These are phyloP conservation scores for Gnetum montanum DNA, from an alignment of 75 land plant species.

Conservation along the genomic window DNA sequence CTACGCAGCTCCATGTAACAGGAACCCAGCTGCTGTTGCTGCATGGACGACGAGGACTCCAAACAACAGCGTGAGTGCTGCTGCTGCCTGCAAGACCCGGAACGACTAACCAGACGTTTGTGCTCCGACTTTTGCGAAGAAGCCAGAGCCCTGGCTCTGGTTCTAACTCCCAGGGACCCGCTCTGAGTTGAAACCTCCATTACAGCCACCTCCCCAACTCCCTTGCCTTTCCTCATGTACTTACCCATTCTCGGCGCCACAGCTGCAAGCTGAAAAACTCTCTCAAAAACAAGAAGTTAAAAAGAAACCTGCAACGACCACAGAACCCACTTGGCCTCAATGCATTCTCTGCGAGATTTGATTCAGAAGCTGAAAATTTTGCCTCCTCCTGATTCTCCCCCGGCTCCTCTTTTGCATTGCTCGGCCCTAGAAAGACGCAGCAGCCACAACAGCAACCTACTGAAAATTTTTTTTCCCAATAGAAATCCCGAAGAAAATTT, in stretches of 20 bases:
- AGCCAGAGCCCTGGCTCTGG: constrained; percentile 9
- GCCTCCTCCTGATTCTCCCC: not conserved
- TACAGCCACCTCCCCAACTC: constrained; percentile 19
- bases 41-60: not conserved
- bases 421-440: not conserved
- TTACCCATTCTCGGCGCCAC: constrained; percentile 27
- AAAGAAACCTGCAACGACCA: not conserved
- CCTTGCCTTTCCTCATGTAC: constrained; percentile 29
- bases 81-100: not conserved
- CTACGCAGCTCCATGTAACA: constrained; percentile 47
- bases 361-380: not conserved
- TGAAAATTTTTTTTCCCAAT: no score
- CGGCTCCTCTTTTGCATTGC: not conserved
- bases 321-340: not conserved
- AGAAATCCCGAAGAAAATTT: no score
- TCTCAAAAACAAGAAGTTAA: no score
- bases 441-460: no score
- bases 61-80: not conserved
- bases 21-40: not conserved
- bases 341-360: not conserved
- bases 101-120: not conserved
- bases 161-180: constrained; percentile 11
- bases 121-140: constrained; percentile 1
- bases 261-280: no score
- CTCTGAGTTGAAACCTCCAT: constrained; percentile 16